Percentiles rank a stretch among this genome's conserved stretches.
Conservation (phyloP, 352 stramenopile species). For the Globisporangium rhizosaccharum region DNA sequence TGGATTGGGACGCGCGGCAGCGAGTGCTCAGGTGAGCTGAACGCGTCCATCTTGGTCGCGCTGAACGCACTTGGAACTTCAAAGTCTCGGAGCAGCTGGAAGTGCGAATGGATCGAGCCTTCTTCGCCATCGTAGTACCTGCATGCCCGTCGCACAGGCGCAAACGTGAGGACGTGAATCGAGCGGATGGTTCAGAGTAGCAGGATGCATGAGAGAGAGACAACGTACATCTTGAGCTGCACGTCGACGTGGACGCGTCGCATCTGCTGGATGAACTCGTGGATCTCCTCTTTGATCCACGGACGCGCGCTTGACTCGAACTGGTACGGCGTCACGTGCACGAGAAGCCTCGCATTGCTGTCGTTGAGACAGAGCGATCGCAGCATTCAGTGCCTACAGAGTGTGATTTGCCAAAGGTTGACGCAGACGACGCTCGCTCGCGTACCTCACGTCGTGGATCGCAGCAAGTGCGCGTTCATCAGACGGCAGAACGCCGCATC, state of each 20-base stretch:
- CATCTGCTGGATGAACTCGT: slow-evolving; percentile 39
- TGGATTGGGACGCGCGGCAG: slow-evolving; percentile 27
- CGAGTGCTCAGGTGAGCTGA: slow-evolving; percentile 27
- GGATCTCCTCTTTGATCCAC: slow-evolving; percentile 54
- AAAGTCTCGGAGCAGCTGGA: slow-evolving; percentile 37
- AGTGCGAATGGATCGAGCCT: slow-evolving; percentile 29
- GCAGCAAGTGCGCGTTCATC: slow-evolving; percentile 26
- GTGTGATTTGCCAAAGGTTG: no score
- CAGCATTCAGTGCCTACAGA: background rate
- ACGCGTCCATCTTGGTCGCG: slow-evolving; percentile 4
- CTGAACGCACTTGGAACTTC: slow-evolving; percentile 17
- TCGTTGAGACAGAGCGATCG: slow-evolving; percentile 1
- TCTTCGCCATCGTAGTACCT: slow-evolving; percentile 36
- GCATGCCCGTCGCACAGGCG: background rate
- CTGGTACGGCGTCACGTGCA: slow-evolving; percentile 70
- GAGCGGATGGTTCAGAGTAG: background rate
- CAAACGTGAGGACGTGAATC: background rate
- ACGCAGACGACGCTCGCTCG: background rate
- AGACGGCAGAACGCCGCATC: slow-evolving; percentile 31
- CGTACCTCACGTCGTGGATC: slow-evolving; percentile 34
- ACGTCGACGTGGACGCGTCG: slow-evolving; percentile 19
- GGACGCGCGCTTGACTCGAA: slow-evolving; percentile 33
- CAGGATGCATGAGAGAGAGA: background rate
- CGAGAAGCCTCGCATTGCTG: slow-evolving; percentile 34
- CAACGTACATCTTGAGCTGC: slow-evolving; percentile 38